phyloP scores from a whole-genome alignment of 2,329 filamentous ascomycete species.

The Colletotrichum liriopes region DNA sequence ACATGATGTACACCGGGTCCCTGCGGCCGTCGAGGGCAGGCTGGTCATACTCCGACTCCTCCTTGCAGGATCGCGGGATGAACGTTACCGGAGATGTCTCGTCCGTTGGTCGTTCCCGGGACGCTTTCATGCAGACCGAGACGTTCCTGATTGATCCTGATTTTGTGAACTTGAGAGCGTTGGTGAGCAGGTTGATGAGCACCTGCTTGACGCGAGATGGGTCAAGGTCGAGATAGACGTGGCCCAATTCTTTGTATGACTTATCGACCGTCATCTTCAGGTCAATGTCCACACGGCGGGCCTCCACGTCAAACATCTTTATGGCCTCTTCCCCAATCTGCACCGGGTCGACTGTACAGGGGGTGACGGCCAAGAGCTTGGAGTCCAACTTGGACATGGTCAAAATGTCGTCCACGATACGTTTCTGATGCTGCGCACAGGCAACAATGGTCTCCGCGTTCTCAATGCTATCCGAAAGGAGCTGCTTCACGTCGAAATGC shows the following conservation, averaged over 20 bases:
- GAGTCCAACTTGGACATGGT: constrained; percentile 84
- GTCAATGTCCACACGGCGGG: constrained; percentile 78
- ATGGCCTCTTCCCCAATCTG: constrained; percentile 77
- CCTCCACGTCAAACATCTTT: constrained; percentile 85
- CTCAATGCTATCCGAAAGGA: constrained; percentile 76
- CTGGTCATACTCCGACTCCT: constrained; percentile 57
- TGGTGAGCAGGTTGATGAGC: constrained; percentile 85
- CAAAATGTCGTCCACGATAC: constrained; percentile 83
- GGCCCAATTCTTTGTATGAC: constrained; percentile 70
- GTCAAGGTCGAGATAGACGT: constrained; percentile 80
- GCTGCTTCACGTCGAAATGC: constrained; percentile 51
- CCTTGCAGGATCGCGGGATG: constrained; percentile 70
- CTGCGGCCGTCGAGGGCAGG: constrained; percentile 49
- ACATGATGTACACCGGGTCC: constrained; percentile 76
- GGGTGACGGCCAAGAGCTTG: constrained; percentile 80
- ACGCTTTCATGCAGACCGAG: constrained; percentile 63
- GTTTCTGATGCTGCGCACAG: constrained; percentile 85
- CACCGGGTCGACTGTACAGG: constrained; percentile 78
- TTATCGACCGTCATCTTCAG: constrained; percentile 75
- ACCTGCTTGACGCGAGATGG: constrained; percentile 84
- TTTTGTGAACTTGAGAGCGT: constrained; percentile 87
- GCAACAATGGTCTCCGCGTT: constrained; percentile 84
- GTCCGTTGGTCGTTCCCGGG: constrained; percentile 55
- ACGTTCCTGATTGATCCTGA: constrained; percentile 72
- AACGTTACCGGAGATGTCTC: constrained; percentile 69